These are phyloP conservation scores for Raffaelea arxii DNA, from an alignment of 2,329 filamentous ascomycete species.

Conservation along the genomic window DNA sequence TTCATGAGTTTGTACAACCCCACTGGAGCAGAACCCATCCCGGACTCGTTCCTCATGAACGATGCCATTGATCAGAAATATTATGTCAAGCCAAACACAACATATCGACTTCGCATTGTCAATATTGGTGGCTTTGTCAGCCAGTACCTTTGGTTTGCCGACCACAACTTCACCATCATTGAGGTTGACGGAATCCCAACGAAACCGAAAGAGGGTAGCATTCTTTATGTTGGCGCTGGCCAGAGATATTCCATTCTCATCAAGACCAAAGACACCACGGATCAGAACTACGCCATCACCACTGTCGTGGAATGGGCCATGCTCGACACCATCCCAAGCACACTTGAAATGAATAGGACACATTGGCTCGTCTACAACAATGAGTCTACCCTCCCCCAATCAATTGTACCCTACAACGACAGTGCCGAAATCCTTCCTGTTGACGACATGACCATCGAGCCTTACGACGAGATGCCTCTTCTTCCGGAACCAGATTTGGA, in stretches of 20 bases:
- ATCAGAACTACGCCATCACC: constrained; percentile 56
- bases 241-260: constrained; percentile 55
- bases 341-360: constrained; percentile 58
- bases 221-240: constrained; percentile 56
- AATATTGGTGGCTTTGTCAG: constrained; percentile 64
- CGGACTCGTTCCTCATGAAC: constrained; percentile 60
- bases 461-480: constrained; percentile 53
- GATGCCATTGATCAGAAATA: constrained; percentile 54
- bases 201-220: constrained; percentile 46
- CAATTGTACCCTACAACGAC: background rate
- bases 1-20: constrained; percentile 46
- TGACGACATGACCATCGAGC: constrained; percentile 64
- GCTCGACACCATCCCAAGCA: constrained; percentile 57
- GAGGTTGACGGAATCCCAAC: constrained; percentile 65
- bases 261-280: constrained; percentile 52
- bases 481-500: constrained; percentile 51
- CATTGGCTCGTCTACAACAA: constrained; percentile 54
- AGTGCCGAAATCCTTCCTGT: constrained; percentile 51
- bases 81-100: constrained; percentile 53
- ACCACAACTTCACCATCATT: constrained; percentile 56
- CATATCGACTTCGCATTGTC: constrained; percentile 61
- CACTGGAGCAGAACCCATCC: constrained; percentile 53
- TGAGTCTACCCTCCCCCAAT: constrained; percentile 33
- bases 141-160: constrained; percentile 57
- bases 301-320: constrained; percentile 34